Base-by-base conservation (phyloP, 345 rosid species). In the Heritiera fomes region DNA sequence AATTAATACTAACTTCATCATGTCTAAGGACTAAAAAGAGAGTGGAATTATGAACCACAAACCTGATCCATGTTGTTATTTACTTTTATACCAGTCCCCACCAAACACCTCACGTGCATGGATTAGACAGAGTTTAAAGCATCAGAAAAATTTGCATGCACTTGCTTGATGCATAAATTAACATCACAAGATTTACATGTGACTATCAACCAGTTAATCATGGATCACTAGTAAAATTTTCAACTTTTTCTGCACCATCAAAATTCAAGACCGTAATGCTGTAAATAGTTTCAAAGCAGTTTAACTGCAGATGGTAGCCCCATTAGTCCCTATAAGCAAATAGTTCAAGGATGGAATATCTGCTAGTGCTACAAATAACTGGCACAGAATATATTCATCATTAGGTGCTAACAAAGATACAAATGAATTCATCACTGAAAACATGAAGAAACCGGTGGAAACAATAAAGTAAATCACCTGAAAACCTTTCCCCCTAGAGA, bases 401-500 rank as follows among this genome's bases (percentile, higher is more conserved):
- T 1, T 71, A 9, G 75, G 28, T 15, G 43, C 7, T 52, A 52
- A 71, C 20, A 47, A 30, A 30, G 32, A 6, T 18, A 47, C 28
- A 6, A 47, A 68, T n/a, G 72, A 45, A 45, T 11, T 58, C 43
- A 65, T 53, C 49, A 11, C 49, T 32, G 5, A 63, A 28, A 45
- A 14, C 49, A 56, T 4, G 23, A 66, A 1, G 4, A 32, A 58
- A 75, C 0, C 1, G 2, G 5, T 30, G 3, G 32, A 75, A 55
- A 49, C 32, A 28, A 60, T 75, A 73, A 43, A 52, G 28, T 23
- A 23, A 23, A 23, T 77, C 52, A 94, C 99, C 98, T 90, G 94
- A 84, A 94, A 96, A 61, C 99, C 99, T 89, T 96, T 96, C 77
- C 99, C 99, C 80, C 83, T 88, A 15, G 98, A 88, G 82, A 91